Base-by-base conservation (phyloP, 495 filamentous ascomycete species). In the Clavariopsis aquatica region DNA sequence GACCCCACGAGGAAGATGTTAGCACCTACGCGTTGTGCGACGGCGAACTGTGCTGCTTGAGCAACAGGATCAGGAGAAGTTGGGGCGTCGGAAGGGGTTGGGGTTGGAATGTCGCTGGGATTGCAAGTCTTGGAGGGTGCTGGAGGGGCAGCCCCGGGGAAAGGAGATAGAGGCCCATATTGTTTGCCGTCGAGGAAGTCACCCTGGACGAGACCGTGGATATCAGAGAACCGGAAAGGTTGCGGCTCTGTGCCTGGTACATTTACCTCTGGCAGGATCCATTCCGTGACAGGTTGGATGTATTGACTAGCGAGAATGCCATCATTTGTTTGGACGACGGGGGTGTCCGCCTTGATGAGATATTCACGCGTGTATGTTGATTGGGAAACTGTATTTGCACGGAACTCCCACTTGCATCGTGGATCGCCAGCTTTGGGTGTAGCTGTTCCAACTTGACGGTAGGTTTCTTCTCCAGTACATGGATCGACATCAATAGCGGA, bases 251-350 rank as follows among this genome's bases (percentile, higher is more conserved):
- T 60, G 24, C 73, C 73, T 12, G 73, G 73, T 20, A 71, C 56
- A 53, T 65, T 55, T 22, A 70, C 65, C 53, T 75, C 73, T 19
- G 70, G 70, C 27, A 68, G 69, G 56, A 75, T 67, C 76, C 77
- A 79, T 28, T 78, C 77, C 26, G 68, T 70, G 15, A 79, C 73
- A n/a, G 78, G 77, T 22, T 69, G 58, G 17, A 77, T 57, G 49
- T 78, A 79, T 17, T 74, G 72, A 4, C 78, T 76, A 4, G 77
- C 77, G 7, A 69, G 22, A 24, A 80, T 73, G 20, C 73, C 75
- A 70, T 79, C 75, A 20, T 66, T 61, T 0, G 77, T 80, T 13
- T 28, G 41, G 1, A 68, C 68, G 15, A 66, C 71, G 12, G 64
- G 69, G 22, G 56, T 74, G 28, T 67, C 65, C 43, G 65, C 62